Base-by-base conservation (phyloP, 106 monocot genomes). In the Dendrobium huoshanense region DNA sequence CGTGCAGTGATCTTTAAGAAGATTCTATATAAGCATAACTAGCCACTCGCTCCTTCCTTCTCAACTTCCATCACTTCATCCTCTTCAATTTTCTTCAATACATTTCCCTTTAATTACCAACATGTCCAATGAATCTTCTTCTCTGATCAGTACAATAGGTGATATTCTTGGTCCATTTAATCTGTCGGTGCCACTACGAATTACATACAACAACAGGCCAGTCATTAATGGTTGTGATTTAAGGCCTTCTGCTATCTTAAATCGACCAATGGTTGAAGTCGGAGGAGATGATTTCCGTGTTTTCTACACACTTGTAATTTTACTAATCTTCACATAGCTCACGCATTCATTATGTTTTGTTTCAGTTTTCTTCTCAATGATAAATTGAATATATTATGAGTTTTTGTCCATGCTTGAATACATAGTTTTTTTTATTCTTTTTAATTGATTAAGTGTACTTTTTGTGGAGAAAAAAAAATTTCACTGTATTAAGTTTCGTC, bases 261-360 rank as follows among this genome's bases (percentile, higher is more conserved):
- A 7, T 13, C 19, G 61, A 11, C 81, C 81, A 10, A 75, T 33
- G 22, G 81, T 81, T 41, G 81, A 81, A 6, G 40, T 81, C 1
- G 81, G 59, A 25, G 81, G 81, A 22, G 25, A 33, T 44, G 81
- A 81, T 31, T 29, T 81, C 41, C 56, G 75, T 9, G 49, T 42
- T 2, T 65, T 43, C 41, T 76, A 81, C 43, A 81, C 81, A 2
- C 81, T 81, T 75, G 81, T 81, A 75, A 81, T 74, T 70, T 70
- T 9, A 42, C n/a, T 65, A n/a, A 3, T 41, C 7, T 42, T 10
- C 7, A n/a, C 51, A 61, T 61, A 61, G 2, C 4, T 61, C n/a
- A 43, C 43, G 40, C 7, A 73, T 37, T 6, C 11, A 3, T 31
- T 33, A 10, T 7, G 25, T 15, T 72, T 72, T 72, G 10, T 33